Conservation (phyloP, 2,329 filamentous ascomycete genomes). For the Thielaviopsis ethacetica region DNA sequence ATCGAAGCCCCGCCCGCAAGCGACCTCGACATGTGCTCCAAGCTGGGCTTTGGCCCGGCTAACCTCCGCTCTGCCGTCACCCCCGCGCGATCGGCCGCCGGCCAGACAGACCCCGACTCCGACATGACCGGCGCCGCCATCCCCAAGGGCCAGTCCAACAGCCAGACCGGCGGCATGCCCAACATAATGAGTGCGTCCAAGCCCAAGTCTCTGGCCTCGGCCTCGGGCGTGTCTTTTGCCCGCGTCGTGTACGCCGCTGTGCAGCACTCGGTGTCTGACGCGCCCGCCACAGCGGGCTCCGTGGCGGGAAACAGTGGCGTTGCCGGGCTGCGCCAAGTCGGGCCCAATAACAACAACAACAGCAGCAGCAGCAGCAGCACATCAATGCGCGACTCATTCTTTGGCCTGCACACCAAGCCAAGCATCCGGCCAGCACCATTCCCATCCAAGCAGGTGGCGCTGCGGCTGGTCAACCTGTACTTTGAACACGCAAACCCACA, state of each 20-base stretch:
- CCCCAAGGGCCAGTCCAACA: not conserved
- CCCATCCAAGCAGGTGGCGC: conserved; percentile 58
- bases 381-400: conserved; percentile 90
- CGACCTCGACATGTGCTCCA: conserved; percentile 48
- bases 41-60: conserved; percentile 23
- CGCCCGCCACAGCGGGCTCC: conserved; percentile 15
- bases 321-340: conserved; percentile 15
- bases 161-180: conserved; percentile 37
- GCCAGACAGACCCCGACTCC: not conserved
- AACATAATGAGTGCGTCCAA: conserved; percentile 66
- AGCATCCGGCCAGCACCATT: conserved; percentile 76
- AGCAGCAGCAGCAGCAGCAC: conserved; percentile 30
- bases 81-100: not conserved
- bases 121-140: not conserved
- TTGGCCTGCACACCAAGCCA: conserved; percentile 83
- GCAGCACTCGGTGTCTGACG: conserved; percentile 48
- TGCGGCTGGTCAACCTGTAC: conserved; percentile 63
- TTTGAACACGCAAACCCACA: conserved; percentile 96
- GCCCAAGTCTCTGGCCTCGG: conserved; percentile 65
- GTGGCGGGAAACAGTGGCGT: conserved; percentile 11
- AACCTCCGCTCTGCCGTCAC: conserved; percentile 6
- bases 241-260: conserved; percentile 88
- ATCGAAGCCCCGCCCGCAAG: conserved; percentile 57
- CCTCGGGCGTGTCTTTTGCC: conserved; percentile 86
- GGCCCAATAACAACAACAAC: conserved; percentile 22